These are phyloP conservation scores for Fagus crenata DNA, from an alignment of 306 rosid genomes.

Conservation along the genomic window DNA sequence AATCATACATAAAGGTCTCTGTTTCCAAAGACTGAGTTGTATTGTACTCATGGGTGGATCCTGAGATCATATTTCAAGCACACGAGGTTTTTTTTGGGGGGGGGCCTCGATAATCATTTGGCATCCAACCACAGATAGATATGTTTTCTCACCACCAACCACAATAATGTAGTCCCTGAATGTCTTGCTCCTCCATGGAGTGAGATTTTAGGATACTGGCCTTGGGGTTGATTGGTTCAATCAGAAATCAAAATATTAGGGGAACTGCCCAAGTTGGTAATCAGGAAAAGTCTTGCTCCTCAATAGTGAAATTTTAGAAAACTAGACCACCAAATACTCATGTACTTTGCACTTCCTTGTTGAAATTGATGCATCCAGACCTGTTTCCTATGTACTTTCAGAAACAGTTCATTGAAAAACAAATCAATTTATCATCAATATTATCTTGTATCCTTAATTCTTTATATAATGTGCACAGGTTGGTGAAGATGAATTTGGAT, in stretches of 20 bases:
- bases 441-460: slow-evolving; percentile 1
- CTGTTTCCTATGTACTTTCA: not conserved
- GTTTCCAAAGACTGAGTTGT: not conserved
- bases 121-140: too few relatives aligned
- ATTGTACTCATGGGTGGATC: not conserved
- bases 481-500: slow-evolving; percentile 97
- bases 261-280: not conserved
- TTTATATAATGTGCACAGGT: slow-evolving; percentile 52
- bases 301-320: not conserved
- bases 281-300: not conserved
- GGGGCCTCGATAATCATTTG: not conserved
- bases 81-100: not conserved
- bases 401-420: not conserved
- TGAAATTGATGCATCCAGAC: not conserved
- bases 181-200: not conserved
- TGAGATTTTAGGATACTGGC: not conserved
- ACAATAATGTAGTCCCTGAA: not conserved
- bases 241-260: not conserved
- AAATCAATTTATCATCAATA: not conserved
- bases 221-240: not conserved
- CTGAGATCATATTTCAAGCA: not conserved
- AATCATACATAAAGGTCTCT: not conserved
- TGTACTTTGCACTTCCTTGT: not conserved
- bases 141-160: not conserved
- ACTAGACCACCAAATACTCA: not conserved